A percentile compares a stretch with the other conserved stretches of the same genome.
Conservation (phyloP, 208 protist genomes). For the Acanthamoeba healyi region DNA sequence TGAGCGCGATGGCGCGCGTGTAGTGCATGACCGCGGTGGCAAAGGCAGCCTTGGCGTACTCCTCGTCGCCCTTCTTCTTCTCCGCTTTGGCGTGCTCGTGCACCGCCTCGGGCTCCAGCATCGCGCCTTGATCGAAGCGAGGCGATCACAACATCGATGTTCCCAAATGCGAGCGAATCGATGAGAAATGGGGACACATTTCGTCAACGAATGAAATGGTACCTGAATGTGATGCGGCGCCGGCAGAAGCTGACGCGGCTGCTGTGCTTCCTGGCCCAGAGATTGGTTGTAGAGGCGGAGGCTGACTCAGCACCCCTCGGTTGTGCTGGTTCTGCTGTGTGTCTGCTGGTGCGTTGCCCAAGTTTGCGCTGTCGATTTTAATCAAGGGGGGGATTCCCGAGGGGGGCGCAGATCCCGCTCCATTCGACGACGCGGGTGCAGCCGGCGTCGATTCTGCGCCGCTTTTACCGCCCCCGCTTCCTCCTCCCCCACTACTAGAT, state of each 20-base stretch:
- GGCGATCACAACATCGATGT: neutral
- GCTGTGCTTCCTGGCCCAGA: neutral
- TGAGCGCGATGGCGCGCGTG: constrained; percentile 47
- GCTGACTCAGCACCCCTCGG: neutral
- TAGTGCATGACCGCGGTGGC: constrained; percentile 68
- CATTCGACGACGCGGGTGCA: neutral
- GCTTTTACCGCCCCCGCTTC: neutral
- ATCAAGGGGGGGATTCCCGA: constrained; percentile 1
- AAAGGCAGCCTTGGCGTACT: constrained; percentile 36
- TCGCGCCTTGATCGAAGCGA: neutral
- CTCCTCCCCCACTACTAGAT: no score
- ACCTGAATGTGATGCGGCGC: neutral
- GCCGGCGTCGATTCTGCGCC: neutral
- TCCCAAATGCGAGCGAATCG: neutral
- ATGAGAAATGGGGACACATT: neutral
- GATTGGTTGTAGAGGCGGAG: constrained; percentile 12
- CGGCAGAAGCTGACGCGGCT: neutral
- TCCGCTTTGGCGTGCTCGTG: constrained; percentile 69
- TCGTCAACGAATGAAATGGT: neutral
- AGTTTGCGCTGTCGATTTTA: neutral
- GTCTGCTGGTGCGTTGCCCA: neutral
- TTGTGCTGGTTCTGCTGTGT: neutral
- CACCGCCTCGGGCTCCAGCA: constrained; percentile 21
- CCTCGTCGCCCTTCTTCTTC: constrained; percentile 61
- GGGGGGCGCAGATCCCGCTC: neutral